Percentiles rank a stretch among this genome's conserved stretches.
Conservation (phyloP, 495 filamentous ascomycete species). For the Jackrogersella multiformis region DNA sequence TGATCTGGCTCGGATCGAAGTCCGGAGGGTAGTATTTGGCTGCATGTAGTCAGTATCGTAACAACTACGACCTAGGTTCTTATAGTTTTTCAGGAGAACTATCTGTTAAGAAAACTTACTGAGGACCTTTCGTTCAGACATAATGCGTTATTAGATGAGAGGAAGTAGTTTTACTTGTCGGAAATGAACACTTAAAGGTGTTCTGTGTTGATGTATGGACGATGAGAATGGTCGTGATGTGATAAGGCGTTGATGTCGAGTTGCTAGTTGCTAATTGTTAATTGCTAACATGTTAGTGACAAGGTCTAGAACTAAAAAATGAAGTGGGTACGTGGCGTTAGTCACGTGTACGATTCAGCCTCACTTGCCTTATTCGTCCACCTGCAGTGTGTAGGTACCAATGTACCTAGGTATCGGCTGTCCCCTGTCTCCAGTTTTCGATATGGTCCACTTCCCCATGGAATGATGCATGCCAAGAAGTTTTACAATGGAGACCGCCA, state of each 20-base stretch:
- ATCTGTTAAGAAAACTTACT: slow-evolving; percentile 33
- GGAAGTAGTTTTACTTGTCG: background rate
- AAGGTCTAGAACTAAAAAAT: background rate
- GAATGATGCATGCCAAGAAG: slow-evolving; percentile 38
- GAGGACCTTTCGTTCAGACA: slow-evolving; percentile 95
- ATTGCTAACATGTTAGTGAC: no score
- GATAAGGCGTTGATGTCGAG: no score
- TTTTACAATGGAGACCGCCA: background rate
- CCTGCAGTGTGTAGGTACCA: no score
- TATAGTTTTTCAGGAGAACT: slow-evolving; percentile 61
- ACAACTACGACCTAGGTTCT: background rate
- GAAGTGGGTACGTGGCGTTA: slow-evolving; percentile 13
- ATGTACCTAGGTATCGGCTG: slow-evolving; percentile 15
- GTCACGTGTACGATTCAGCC: slow-evolving; percentile 32
- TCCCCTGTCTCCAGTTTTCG: background rate
- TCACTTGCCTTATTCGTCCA: slow-evolving; percentile 21
- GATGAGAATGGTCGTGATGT: slow-evolving; percentile 11
- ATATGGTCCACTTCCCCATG: slow-evolving; percentile 27
- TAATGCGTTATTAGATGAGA: slow-evolving; percentile 52
- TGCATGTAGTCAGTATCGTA: slow-evolving; percentile 23
- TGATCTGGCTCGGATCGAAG: slow-evolving; percentile 88
- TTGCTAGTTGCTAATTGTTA: no score
- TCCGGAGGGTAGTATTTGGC: slow-evolving; percentile 92
- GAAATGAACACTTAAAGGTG: background rate
- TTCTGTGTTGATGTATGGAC: slow-evolving; percentile 1